These are phyloP conservation scores for Bacidia rubella DNA, from an alignment of 495 filamentous ascomycete species.

Conservation along the genomic window DNA sequence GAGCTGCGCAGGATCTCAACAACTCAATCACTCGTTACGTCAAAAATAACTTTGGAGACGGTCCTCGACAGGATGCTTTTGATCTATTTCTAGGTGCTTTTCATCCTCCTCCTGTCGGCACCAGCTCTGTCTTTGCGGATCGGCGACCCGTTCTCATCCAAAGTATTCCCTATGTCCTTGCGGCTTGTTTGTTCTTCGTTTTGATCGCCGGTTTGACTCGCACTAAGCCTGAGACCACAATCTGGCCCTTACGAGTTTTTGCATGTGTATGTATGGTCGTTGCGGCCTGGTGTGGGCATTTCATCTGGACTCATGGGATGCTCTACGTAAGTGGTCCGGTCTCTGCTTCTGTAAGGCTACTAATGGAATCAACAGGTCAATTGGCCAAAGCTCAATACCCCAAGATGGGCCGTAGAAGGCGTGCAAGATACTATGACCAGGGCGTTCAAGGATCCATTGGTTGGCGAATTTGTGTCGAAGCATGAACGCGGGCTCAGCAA, in stretches of 20 bases:
- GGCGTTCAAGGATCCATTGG: slow-evolving; percentile 58
- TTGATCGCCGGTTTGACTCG: slow-evolving; percentile 64
- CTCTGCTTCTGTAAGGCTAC: not conserved
- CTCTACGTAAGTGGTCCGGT: slow-evolving; percentile 67
- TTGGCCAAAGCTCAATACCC: slow-evolving; percentile 90
- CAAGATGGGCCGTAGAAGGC: slow-evolving; percentile 69
- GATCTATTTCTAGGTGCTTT: slow-evolving; percentile 86
- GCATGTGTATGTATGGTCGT: slow-evolving; percentile 60
- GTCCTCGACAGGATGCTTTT: slow-evolving; percentile 85
- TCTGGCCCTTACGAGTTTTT: slow-evolving; percentile 69
- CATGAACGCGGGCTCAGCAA: slow-evolving; percentile 71
- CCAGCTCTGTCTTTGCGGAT: slow-evolving; percentile 63
- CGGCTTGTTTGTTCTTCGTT: slow-evolving; percentile 75
- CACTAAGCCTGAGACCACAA: slow-evolving; percentile 47
- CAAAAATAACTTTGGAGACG: slow-evolving; percentile 83
- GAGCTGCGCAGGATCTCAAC: slow-evolving; percentile 65
- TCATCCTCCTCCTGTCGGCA: slow-evolving; percentile 54
- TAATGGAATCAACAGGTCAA: slow-evolving; percentile 51
- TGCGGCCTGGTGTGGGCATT: slow-evolving; percentile 52
- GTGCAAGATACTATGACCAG: slow-evolving; percentile 74
- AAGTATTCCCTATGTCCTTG: slow-evolving; percentile 76
- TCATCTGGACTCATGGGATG: slow-evolving; percentile 72
- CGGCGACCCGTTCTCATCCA: slow-evolving; percentile 78
- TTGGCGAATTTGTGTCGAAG: slow-evolving; percentile 56
- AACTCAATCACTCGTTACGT: slow-evolving; percentile 78